These are phyloP conservation scores for Hypoxylon sp. DNA, from an alignment of 2,329 filamentous ascomycete species.

Conservation along the genomic window DNA sequence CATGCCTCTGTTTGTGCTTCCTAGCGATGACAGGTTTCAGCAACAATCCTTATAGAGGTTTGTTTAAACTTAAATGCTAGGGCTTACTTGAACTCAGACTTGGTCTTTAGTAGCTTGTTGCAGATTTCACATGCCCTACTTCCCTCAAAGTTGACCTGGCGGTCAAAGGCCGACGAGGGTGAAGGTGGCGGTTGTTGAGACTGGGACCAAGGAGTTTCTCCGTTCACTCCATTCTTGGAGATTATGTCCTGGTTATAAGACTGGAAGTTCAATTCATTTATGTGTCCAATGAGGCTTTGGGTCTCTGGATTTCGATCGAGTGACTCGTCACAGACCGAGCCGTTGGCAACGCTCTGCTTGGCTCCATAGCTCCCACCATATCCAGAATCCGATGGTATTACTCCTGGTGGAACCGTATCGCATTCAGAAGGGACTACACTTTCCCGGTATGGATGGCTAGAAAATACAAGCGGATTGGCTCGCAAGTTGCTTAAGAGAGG, in stretches of 20 bases:
- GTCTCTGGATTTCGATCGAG: conserved; percentile 59
- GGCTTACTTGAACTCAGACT: conserved; percentile 70
- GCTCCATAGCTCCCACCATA: conserved; percentile 62
- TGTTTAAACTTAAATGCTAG: conserved; percentile 2
- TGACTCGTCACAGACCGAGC: conserved; percentile 61
- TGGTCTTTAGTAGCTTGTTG: conserved; percentile 62
- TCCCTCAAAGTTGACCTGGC: conserved; percentile 37
- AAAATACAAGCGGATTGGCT: conserved; percentile 49
- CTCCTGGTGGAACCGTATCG: conserved; percentile 55
- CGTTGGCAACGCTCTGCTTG: conserved; percentile 61
- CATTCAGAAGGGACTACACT: conserved; percentile 58
- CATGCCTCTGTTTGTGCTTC: conserved; percentile 81
- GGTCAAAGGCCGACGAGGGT: conserved; percentile 20
- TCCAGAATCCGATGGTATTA: conserved; percentile 62
- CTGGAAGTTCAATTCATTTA: conserved; percentile 52
- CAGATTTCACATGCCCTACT: conserved; percentile 60
- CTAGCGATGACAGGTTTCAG: conserved; percentile 61
- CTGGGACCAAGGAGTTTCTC: conserved; percentile 34
- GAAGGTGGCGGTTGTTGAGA: conserved; percentile 29
- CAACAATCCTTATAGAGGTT: conserved; percentile 2
- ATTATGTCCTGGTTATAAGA: conserved; percentile 40
- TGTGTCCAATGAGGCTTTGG: conserved; percentile 56
- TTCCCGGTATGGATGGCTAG: conserved; percentile 56
- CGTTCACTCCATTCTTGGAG: conserved; percentile 28
- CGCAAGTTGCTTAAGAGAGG: conserved; percentile 48